A percentile compares a stretch with the other conserved stretches of the same genome.
phyloP scores from a whole-genome alignment of 2,329 filamentous ascomycete species.

The Scopulariopsis brevicaulis region DNA sequence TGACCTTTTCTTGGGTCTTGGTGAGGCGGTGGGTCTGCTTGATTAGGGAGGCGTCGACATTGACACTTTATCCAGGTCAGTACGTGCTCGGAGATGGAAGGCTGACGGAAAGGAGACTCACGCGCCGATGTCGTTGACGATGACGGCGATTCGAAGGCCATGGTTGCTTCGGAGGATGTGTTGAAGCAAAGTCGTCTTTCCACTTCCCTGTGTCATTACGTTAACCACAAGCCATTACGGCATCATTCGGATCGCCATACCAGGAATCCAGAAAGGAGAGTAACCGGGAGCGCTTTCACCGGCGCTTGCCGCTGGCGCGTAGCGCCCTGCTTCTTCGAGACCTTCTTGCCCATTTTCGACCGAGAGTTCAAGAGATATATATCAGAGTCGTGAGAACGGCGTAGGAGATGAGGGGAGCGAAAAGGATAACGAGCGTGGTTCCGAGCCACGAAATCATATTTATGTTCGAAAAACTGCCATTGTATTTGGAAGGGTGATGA shows the following conservation, averaged over 20 bases:
- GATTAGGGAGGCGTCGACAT: constrained; percentile 54
- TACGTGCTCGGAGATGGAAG: neutral
- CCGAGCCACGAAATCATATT: neutral
- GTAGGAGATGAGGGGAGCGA: neutral
- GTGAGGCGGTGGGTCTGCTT: constrained; percentile 42
- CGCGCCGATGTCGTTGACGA: constrained; percentile 63
- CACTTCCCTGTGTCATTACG: constrained; percentile 38
- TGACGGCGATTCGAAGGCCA: constrained; percentile 57
- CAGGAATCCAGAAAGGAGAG: constrained; percentile 48
- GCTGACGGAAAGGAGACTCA: constrained; percentile 14
- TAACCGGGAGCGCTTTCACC: constrained; percentile 37
- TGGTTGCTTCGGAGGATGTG: constrained; percentile 58
- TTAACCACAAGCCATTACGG: neutral
- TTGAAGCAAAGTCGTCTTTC: constrained; percentile 60
- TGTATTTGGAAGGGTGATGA: neutral
- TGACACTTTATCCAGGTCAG: constrained; percentile 29
- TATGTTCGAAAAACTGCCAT: neutral
- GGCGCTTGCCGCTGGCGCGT: neutral
- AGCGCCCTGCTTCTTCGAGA: neutral
- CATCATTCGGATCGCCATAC: constrained; percentile 17
- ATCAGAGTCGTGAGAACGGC: neutral
- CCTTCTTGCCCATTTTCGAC: neutral
- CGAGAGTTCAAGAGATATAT: neutral
- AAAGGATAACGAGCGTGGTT: neutral
- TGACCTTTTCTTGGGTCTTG: constrained; percentile 51